Conservation (phyloP, 306 rosid genomes). For the Boehmeria nivea region DNA sequence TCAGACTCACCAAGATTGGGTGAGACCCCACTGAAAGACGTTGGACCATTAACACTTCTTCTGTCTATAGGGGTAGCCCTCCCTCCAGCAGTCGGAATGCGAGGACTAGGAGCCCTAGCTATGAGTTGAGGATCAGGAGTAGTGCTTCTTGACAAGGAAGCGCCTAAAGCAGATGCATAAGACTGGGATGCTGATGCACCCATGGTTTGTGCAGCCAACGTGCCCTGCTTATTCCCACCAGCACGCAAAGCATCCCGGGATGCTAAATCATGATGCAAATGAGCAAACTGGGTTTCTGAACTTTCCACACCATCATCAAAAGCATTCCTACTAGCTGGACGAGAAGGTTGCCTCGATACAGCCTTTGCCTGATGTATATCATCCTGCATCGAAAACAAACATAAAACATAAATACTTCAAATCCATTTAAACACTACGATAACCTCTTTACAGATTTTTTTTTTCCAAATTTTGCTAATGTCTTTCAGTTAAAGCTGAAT, state of each 20-base stretch:
- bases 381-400: constrained; percentile 28
- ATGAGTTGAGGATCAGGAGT: constrained; percentile 83
- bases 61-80: constrained; percentile 53
- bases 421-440: too few relatives aligned
- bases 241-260: constrained; percentile 35
- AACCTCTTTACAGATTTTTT: too few relatives aligned
- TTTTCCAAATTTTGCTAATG: too few relatives aligned
- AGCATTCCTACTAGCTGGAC: constrained; percentile 82
- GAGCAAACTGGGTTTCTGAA: constrained; percentile 60
- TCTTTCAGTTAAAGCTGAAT: too few relatives aligned
- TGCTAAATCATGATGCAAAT: constrained; percentile 43
- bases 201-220: constrained; percentile 47
- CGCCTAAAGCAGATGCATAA: constrained; percentile 86
- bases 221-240: constrained; percentile 49
- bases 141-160: constrained; percentile 73
- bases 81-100: constrained; percentile 72
- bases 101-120: constrained; percentile 88
- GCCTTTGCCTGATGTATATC: constrained; percentile 26
- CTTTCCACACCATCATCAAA: constrained; percentile 66
- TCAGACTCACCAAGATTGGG: constrained; percentile 50
- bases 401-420: neutral
- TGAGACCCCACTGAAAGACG: constrained; percentile 46
- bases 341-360: constrained; percentile 60
- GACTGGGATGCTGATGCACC: constrained; percentile 51
- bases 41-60: constrained; percentile 44